Base-by-base conservation (phyloP, 345 rosid species). In the Arabidopsis arenosa region DNA sequence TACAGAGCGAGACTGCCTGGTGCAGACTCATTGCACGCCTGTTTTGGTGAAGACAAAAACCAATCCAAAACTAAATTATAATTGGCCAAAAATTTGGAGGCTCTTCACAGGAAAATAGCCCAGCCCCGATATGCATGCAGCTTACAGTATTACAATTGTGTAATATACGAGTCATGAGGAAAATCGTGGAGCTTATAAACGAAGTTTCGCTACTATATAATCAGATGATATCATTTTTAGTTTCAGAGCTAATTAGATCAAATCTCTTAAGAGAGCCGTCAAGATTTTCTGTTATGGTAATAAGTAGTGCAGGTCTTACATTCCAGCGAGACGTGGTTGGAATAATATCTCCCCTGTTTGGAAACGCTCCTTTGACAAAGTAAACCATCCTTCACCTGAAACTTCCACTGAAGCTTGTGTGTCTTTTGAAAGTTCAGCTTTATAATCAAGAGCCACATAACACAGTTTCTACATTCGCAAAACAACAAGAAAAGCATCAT, bases 271-370 rank as follows among this genome's bases (percentile, higher is more conserved):
- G 41, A 53, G 17, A 43, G 41, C 7, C 2, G 7, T 52, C 40
- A 68, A 21, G 28, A 11, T 17, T 67, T 26, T 21, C 64, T 23
- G 0, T n/a, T 26, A 44, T 40, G 11, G 51, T 43, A 57, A 57
- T 43, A 59, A 66, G 40, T 11, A 65, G 12, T 8, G 44, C 33
- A 36, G 56, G 68, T 74, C 98, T 90, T 84, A 90, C 99, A 90
- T 84, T 84, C 95, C 93, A 17, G 91, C 92, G 63, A 92, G 79
- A 65, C 86, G 84, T 40, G 97, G 99, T 77, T 88, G 95, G 80
- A 95, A 95, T 77, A 95, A 77, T 78, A 95, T 83, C 72, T 95
- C 97, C 77, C 97, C 99, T 5, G 97, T 90, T 78, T 89, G 89
- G 80, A 92, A 95, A 59, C 99, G 90, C 82, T 90, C 99, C 47